Evolutionary conservation across 163 green algal species (phyloP).

Genomic region (Chlamydomonas reinhardtii): DNA sequence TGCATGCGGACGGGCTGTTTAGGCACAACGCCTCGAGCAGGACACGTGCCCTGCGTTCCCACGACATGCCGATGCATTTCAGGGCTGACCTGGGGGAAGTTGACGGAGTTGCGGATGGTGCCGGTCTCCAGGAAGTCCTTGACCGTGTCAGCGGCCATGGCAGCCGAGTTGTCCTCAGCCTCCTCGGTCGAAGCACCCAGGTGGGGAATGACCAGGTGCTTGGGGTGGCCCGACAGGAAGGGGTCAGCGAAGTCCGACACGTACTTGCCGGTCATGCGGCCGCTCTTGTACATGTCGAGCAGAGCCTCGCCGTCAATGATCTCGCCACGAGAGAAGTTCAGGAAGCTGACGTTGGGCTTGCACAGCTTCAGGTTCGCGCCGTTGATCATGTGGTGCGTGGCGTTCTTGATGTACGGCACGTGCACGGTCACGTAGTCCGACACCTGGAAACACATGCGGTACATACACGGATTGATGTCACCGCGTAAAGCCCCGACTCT

Average conservation of each 20-base stretch:
- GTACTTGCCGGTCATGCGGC: constrained; percentile 66
- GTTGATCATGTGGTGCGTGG: constrained; percentile 75
- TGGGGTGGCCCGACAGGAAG: constrained; percentile 58
- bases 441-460: too few relatives aligned
- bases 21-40: too few relatives aligned
- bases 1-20: too few relatives aligned
- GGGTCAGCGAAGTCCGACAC: constrained; percentile 69
- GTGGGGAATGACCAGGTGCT: constrained; percentile 66
- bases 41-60: too few relatives aligned
- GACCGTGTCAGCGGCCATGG: constrained; percentile 69
- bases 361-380: constrained; percentile 58
- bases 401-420: constrained; percentile 70
- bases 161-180: constrained; percentile 70
- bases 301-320: constrained; percentile 69
- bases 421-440: constrained; percentile 71
- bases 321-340: constrained; percentile 73
- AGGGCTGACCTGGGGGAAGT: constrained; percentile 68
- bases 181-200: constrained; percentile 71
- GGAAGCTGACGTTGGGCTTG: constrained; percentile 67
- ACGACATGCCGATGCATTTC: too few relatives aligned
- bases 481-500: too few relatives aligned
- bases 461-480: too few relatives aligned
- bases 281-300: constrained; percentile 53
- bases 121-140: constrained; percentile 73
- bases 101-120: constrained; percentile 71